These are phyloP conservation scores for Colletotrichum camelliae DNA, from an alignment of 2,329 filamentous ascomycete genomes.

Conservation along the genomic window DNA sequence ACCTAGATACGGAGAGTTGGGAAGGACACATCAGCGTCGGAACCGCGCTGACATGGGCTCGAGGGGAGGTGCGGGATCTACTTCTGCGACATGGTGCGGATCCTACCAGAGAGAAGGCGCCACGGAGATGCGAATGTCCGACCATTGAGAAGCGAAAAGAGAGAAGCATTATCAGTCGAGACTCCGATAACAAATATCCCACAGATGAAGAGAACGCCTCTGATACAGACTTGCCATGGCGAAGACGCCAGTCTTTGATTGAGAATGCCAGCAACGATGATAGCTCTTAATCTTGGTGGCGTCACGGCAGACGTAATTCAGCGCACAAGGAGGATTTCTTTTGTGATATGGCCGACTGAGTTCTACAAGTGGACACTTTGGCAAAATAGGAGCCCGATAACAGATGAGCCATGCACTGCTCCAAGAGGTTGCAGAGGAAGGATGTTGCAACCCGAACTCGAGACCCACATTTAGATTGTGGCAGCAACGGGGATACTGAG, in stretches of 20 bases:
- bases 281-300: background rate
- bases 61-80: background rate
- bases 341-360: background rate
- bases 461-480: background rate
- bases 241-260: background rate
- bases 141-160: background rate
- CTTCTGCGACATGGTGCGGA: background rate
- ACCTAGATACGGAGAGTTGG: background rate
- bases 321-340: background rate
- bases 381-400: background rate
- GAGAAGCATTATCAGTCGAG: background rate
- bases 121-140: background rate
- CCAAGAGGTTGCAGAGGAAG: too few species aligned
- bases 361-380: background rate
- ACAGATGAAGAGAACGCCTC: background rate
- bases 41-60: background rate
- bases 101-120: background rate
- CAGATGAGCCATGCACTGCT: background rate
- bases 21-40: background rate
- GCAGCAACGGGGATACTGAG: background rate
- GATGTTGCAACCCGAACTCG: background rate
- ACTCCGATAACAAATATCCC: background rate
- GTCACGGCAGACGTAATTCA: background rate
- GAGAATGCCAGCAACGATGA: background rate
- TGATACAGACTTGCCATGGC: background rate